phyloP scores from a whole-genome alignment of 306 rosid genomes.

The Cucumis melo region DNA sequence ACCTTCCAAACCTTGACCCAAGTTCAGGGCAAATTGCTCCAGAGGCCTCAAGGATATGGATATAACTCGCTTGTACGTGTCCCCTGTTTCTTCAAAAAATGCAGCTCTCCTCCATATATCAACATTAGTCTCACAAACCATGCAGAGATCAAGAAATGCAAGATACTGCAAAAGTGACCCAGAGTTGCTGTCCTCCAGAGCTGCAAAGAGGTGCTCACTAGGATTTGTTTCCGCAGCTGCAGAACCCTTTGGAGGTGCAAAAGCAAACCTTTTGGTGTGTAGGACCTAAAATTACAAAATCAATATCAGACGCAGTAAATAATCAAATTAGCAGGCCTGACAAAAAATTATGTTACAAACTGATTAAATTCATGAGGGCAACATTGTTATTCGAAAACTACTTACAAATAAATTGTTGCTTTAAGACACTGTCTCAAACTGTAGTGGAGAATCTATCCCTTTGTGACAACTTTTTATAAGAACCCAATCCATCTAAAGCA shows the following conservation, averaged over 20 bases:
- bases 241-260: constrained; percentile 96
- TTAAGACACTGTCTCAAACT: background rate
- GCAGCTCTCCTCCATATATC: constrained; percentile 94
- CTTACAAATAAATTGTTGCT: background rate
- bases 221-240: constrained; percentile 99
- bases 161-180: constrained; percentile 78
- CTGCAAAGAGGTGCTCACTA: constrained; percentile 77
- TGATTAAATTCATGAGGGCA: background rate
- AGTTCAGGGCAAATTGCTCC: constrained; percentile 54
- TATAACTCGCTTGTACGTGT: constrained; percentile 74
- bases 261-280: constrained; percentile 64
- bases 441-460: background rate
- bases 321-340: background rate
- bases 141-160: constrained; percentile 87
- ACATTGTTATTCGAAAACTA: background rate
- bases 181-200: constrained; percentile 75
- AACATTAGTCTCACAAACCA: constrained; percentile 92
- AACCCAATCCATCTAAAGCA: background rate
- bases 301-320: constrained; percentile 8
- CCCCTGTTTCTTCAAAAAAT: constrained; percentile 89
- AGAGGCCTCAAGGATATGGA: constrained; percentile 71
- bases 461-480: background rate
- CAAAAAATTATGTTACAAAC: background rate
- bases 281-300: constrained; percentile 46
- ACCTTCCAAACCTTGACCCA: constrained; percentile 53